Base-by-base conservation (phyloP, 1,284 basidiomycete genomes). In the Tylopilus microsporus region DNA sequence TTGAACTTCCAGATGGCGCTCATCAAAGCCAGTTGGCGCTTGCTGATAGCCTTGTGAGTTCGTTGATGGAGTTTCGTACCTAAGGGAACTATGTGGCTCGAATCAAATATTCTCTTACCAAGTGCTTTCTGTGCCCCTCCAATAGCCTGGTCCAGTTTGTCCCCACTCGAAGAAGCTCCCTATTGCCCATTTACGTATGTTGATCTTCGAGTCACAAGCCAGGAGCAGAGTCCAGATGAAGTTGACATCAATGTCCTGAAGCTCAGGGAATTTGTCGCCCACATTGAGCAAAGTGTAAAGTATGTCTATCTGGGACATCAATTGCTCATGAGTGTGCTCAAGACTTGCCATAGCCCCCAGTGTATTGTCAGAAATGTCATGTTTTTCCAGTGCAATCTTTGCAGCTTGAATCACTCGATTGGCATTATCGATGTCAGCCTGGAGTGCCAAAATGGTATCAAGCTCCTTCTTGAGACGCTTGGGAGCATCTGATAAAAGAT, bases 161-260 rank as follows among this genome's bases (percentile, higher is more conserved):
- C 74, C 71, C 70, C 71, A 76, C 50, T 77, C 74, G 32, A 74
- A 71, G 51, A 77, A 77, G n/a, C 68, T 72, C 0, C 66, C 70
- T 16, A 75, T 70, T 0, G 73, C 73, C 0, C 67, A 61, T 50
- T 73, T 75, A 0, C 70, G 62, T 39, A 77, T 74, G 53, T 73
- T 74, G 34, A 75, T 73, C 57, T 77, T 77, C 8, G 76, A 63
- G 41, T 76, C 73, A 0, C 66, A 63, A 1, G 73, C 70, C 48
- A 76, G 57, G 0, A 77, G 50, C 0, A 79, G 65, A 0, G 59
- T 68, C 0, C 62, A 54, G 3, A 75, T 60, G 53, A 76, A 77
- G 4, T 76, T 66, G 1, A 72, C 48, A 9, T 68, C 60, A 5
- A 74, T 4, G 57, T 63, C 7, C 53, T 49, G 16, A 0, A 78